These are phyloP conservation scores for Flaveria brownii DNA, from an alignment of 129 eudicot species.

Conservation along the genomic window DNA sequence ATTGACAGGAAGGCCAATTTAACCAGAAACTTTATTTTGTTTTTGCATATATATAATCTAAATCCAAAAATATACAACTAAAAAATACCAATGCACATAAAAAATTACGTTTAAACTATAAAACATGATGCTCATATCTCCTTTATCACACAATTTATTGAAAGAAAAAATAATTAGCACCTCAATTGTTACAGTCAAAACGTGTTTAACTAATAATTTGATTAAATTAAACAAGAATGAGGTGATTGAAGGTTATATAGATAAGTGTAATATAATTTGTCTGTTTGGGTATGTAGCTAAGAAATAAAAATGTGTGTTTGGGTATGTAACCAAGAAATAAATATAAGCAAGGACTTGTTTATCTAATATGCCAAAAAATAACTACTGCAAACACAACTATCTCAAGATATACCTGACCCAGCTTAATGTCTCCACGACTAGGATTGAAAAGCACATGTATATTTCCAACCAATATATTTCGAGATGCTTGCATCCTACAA, in stretches of 20 bases:
- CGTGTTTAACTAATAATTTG: neutral
- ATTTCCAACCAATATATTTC: slow-evolving; percentile 73
- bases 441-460: slow-evolving; percentile 86
- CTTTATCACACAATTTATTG: neutral
- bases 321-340: neutral
- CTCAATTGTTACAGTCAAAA: neutral
- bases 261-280: no score
- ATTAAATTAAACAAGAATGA: neutral
- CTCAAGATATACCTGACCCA: slow-evolving; percentile 66
- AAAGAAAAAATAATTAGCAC: neutral
- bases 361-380: neutral
- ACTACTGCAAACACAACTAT: slow-evolving; percentile 9
- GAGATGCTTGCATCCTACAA: slow-evolving; percentile 44
- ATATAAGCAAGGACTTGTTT: neutral
- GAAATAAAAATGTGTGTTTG: neutral
- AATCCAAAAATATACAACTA: neutral
- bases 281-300: neutral
- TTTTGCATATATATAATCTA: neutral
- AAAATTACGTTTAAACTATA: neutral
- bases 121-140: neutral
- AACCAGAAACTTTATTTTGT: neutral
- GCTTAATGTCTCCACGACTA: slow-evolving; percentile 83
- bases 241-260: neutral
- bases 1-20: neutral
- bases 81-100: neutral